Percentiles rank a stretch among this genome's conserved stretches.
phyloP scores from a whole-genome alignment of 2,329 filamentous ascomycete species.

The Rhexocercosporidium sp. region DNA sequence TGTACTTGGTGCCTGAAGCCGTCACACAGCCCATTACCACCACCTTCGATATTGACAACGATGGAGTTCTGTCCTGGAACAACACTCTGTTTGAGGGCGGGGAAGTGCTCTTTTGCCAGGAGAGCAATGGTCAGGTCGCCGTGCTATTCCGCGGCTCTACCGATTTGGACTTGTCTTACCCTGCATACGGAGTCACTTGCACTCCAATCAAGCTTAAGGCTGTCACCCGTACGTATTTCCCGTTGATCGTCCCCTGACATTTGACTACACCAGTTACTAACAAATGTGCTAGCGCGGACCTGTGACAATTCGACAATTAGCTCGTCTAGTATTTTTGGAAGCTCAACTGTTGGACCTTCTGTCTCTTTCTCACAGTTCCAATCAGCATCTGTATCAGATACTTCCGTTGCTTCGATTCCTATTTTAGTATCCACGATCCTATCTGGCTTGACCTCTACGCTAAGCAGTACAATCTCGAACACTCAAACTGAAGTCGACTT shows the following conservation, averaged over 20 bases:
- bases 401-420: background rate
- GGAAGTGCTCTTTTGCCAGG: background rate
- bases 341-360: background rate
- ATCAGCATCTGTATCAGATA: background rate
- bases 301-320: background rate
- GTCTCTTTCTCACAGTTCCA: background rate
- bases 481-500: background rate
- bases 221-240: background rate
- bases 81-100: background rate
- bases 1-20: background rate
- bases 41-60: background rate
- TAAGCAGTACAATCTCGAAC: background rate
- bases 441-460: background rate
- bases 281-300: background rate
- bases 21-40: background rate
- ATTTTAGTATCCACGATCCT: background rate
- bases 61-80: background rate
- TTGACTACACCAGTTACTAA: background rate
- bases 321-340: background rate
- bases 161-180: background rate
- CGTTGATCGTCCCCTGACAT: background rate
- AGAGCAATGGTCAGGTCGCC: background rate
- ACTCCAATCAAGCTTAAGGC: background rate
- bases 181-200: background rate
- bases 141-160: background rate